Percentiles rank a stretch among this genome's conserved stretches.
phyloP scores from a whole-genome alignment of 345 rosid species.

The Pistacia atlantica region DNA sequence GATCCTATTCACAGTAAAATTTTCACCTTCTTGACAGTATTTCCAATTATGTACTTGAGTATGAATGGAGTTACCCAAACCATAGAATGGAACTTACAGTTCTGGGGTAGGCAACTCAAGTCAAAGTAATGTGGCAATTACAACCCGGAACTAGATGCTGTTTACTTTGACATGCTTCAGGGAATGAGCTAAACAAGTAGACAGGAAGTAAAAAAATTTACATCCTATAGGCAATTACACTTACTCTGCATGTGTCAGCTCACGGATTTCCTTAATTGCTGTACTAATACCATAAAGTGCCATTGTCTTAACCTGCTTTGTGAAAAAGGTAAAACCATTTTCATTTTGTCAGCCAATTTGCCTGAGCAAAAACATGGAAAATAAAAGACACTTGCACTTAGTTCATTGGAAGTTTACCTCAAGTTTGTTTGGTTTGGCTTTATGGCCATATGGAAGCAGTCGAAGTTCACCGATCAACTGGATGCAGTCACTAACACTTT shows the following conservation, averaged over 20 bases:
- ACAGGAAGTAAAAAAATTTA: not conserved
- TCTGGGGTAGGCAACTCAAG: constrained; percentile 16
- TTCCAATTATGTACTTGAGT: constrained; percentile 7
- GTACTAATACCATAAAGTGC: constrained; percentile 57
- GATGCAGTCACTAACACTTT: constrained; percentile 65
- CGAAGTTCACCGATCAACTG: constrained; percentile 67
- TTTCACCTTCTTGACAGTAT: not conserved
- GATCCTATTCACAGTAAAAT: constrained; percentile 2
- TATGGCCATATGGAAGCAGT: constrained; percentile 67
- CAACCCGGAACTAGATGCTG: not conserved
- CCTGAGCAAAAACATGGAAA: not conserved
- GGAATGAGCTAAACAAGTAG: not conserved
- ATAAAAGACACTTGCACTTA: not conserved
- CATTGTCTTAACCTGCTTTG: constrained; percentile 82
- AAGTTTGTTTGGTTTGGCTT: constrained; percentile 60
- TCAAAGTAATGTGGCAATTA: constrained; percentile 1
- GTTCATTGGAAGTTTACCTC: constrained; percentile 50
- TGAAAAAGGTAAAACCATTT: constrained; percentile 6
- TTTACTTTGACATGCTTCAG: not conserved
- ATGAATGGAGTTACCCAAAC: constrained; percentile 6
- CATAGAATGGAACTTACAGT: constrained; percentile 6
- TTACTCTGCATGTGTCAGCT: constrained; percentile 63
- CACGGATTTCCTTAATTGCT: constrained; percentile 78
- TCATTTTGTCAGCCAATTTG: not conserved
- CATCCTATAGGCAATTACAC: constrained; percentile 16